These are phyloP conservation scores for Phyllosticta citribraziliensis DNA, from an alignment of 2,329 filamentous ascomycete species.

Conservation along the genomic window DNA sequence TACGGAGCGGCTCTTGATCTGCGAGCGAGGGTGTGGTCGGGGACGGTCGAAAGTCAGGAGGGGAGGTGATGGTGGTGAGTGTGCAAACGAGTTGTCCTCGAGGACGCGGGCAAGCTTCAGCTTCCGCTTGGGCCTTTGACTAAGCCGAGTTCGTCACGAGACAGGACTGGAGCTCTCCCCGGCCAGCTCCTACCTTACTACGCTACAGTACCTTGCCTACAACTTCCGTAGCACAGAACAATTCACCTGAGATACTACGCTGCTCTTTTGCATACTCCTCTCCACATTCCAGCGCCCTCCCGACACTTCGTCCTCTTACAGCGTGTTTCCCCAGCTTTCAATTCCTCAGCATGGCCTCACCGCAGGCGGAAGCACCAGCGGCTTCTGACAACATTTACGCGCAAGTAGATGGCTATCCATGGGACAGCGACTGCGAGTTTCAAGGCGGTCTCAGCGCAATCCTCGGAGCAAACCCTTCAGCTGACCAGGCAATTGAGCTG, in stretches of 20 bases:
- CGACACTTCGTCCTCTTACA: background rate
- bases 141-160: background rate
- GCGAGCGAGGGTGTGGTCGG: background rate
- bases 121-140: background rate
- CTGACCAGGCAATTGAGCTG: slow-evolving; percentile 46
- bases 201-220: background rate
- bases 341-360: background rate
- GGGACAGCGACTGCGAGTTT: slow-evolving; percentile 58
- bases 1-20: background rate
- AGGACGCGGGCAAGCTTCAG: background rate
- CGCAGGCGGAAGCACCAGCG: background rate
- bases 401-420: slow-evolving; percentile 57
- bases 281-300: background rate
- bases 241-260: background rate
- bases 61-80: slow-evolving; percentile 3
- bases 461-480: slow-evolving; percentile 42
- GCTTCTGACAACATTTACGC: slow-evolving; percentile 32
- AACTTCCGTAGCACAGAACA: background rate
- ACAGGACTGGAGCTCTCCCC: background rate
- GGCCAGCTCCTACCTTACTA: background rate
- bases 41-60: background rate
- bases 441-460: slow-evolving; percentile 58
- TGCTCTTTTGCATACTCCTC: background rate
- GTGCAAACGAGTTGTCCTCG: background rate
- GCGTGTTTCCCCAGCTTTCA: background rate